Evolutionary conservation across 2,329 filamentous ascomycete genomes (phyloP).

Genomic region (Torrubiella hemipterigena): DNA sequence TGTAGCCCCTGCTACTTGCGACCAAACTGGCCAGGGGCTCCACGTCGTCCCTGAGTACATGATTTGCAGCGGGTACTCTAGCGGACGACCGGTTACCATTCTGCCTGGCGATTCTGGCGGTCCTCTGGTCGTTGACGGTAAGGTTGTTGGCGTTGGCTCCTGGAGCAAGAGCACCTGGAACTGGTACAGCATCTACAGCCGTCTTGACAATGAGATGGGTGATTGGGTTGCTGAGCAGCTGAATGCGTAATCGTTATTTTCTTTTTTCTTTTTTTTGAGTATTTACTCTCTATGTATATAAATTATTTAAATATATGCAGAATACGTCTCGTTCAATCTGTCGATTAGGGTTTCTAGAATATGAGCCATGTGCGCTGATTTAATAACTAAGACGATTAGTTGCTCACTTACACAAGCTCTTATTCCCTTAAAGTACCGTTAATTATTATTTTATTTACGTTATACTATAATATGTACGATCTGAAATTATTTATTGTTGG

Average conservation of each 20-base stretch:
- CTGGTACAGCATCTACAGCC: constrained; percentile 2
- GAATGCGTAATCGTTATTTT: neutral
- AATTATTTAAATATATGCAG: too few relatives aligned
- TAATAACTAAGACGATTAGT: too few relatives aligned
- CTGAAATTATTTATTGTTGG: too few relatives aligned
- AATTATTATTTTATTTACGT: too few relatives aligned
- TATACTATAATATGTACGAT: too few relatives aligned
- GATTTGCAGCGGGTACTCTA: neutral
- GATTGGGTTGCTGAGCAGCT: neutral
- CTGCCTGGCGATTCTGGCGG: constrained; percentile 1
- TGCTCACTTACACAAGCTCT: too few relatives aligned
- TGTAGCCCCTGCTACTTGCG: neutral
- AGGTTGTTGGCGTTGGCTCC: constrained; percentile 1
- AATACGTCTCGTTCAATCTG: too few relatives aligned
- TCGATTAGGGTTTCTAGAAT: too few relatives aligned
- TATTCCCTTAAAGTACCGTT: too few relatives aligned
- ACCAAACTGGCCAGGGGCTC: neutral
- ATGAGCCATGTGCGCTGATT: too few relatives aligned
- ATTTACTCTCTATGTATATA: too few relatives aligned
- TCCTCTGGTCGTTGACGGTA: constrained; percentile 1
- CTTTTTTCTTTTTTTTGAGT: too few relatives aligned
- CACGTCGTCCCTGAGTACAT: neutral
- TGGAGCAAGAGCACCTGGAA: constrained; percentile 2
- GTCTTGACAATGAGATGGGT: constrained; percentile 1
- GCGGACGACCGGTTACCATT: constrained; percentile 1